Base-by-base conservation (phyloP, 1,284 basidiomycete species). In the Violaceomyces palustris region DNA sequence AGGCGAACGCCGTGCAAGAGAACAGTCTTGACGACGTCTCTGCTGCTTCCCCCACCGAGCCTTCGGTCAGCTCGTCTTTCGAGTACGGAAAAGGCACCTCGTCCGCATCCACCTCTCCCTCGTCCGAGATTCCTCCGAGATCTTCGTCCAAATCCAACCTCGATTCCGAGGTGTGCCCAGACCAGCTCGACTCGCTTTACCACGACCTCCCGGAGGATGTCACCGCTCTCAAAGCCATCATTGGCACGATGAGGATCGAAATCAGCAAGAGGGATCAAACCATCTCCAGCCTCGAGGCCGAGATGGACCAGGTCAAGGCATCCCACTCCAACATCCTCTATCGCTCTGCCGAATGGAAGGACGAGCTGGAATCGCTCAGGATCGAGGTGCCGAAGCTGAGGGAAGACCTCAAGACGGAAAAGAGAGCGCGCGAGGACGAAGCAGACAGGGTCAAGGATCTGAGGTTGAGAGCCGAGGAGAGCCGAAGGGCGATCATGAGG, bases 381-480 rank as follows among this genome's bases (percentile, higher is more conserved):
- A 14, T 30, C 4, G 50, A 56, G 3, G 50, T 50, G 0, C 52
- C 53, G 3, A 43, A 48, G 28, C 47, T 60, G 12, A 33, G 57
- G 21, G 33, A 45, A 11, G 41, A 53, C 23, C 24, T 64, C 19
- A 34, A 44, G 3, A 21, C 32, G 12, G 57, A 58, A 36, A 48
- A 46, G 43, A 45, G 56, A 38, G 54, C 50, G 14, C 39, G 54
- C 3, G 66, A 64, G 42, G 55, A 42, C 18, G 66, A 66, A 9
- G 58, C 61, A 4, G 64, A 67, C 27, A 49, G 64, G 11, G 65
- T 69, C 45, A 64, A 65, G 23, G 65, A 67, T 30, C 51, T 69
- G 28, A 55, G 67, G 17, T 49, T 61, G n/a, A 49, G 63, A n/a
- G 60, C 59, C 21, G 67, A 69, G 28, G 67, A 69, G 36, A 58